Evolutionary conservation across 2,329 filamentous ascomycete species (phyloP), one percentile per base, ranked within the genome.

Genomic region (Ophiocordyceps australis): DNA sequence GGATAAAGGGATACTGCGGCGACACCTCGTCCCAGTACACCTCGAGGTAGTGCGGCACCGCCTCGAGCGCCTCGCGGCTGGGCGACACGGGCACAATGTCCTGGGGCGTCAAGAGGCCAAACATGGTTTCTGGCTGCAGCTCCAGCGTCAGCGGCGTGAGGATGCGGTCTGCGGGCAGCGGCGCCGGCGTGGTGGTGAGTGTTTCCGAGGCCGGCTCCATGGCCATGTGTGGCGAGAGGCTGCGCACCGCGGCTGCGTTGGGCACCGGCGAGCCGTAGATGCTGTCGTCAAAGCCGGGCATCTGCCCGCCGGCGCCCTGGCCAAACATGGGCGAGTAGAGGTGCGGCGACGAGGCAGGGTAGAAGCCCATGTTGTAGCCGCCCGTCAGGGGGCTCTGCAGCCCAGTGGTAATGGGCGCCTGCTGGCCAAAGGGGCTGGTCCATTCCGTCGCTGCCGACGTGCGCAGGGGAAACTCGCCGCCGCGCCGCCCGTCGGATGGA

Each of bases 21-120:
- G 65, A 51, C 25, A 65, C 56, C 31, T 52, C 54, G 26, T 56
- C 49, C 64, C 64, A 68, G 43, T 66, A 68, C 19, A 59, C 44
- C 14, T 60, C 49, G 31, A 68, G 46, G 33, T 67, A 67, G 22
- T 40, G 39, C 22, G 64, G 60, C 23, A 66, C 53, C 21, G 52
- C 50, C 25, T 49, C 53, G 31, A 49, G 50, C 23, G 51, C 44
- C 24, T 48, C 47, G 17, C 45, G 41, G 32, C 51, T 47, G 35
- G 61, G 39, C 26, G 49, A 42, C 27, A 49, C 32, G 8, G 44
- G 35, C 29, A 38, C 35, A 16, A 41, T 22, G 20, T 38, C 34
- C 16, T 35, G 33, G 28, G 34, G 25, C 18, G 28, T 41, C 35
- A 54, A 43, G 31, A 49, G 41, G 30, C 39, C 48, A 38, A 55